These are phyloP conservation scores for Pachysandra terminalis DNA, from an alignment of 164 flowering plant genomes.

Conservation along the genomic window DNA sequence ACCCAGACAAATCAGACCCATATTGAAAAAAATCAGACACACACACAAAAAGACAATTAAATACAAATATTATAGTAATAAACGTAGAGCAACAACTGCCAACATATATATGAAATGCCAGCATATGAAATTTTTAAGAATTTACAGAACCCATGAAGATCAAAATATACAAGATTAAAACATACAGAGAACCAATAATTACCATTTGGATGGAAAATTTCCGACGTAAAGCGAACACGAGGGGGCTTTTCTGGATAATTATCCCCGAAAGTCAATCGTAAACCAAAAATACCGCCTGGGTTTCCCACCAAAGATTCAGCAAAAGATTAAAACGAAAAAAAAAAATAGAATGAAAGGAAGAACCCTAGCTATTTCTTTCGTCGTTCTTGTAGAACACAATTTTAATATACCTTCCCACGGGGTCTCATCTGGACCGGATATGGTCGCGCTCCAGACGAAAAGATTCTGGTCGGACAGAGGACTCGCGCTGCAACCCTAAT, in stretches of 20 bases:
- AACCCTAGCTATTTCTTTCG: too few relatives aligned
- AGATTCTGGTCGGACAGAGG: constrained; percentile 43
- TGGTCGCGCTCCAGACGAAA: constrained; percentile 55
- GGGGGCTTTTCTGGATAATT: constrained; percentile 52
- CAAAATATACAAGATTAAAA: background rate
- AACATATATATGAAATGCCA: background rate
- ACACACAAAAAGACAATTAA: too few relatives aligned
- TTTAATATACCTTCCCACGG: constrained; percentile 50
- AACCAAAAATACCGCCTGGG: constrained; percentile 50
- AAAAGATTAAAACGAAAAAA: constrained; percentile 9
- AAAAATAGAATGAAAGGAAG: background rate
- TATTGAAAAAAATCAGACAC: background rate
- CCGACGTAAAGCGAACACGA: constrained; percentile 48
- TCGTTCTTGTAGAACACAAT: background rate
- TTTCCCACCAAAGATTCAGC: constrained; percentile 4
- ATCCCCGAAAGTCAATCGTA: constrained; percentile 40
- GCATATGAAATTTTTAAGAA: background rate
- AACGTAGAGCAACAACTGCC: background rate
- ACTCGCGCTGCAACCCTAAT: constrained; percentile 57
- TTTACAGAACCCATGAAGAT: background rate
- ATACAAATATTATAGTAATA: background rate
- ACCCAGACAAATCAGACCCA: background rate
- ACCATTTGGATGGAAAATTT: constrained; percentile 57
- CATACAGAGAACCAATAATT: constrained; percentile 8
- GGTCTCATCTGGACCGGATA: constrained; percentile 53